Evolutionary conservation across 2,329 filamentous ascomycete genomes (phyloP).

Genomic region (Sporothrix schenckii): DNA sequence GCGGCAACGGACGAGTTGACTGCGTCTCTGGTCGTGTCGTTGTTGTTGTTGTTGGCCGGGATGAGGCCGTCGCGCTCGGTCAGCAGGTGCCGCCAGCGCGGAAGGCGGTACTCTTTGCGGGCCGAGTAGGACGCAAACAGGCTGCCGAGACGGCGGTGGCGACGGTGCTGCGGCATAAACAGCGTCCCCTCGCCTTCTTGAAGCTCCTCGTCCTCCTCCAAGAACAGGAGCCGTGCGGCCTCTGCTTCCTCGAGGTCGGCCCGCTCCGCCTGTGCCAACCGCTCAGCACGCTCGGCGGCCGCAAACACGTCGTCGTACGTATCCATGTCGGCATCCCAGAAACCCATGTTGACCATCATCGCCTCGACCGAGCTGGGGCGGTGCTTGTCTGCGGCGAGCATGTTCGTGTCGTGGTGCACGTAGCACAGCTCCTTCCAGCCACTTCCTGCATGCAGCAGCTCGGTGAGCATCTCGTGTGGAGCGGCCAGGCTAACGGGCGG

Average conservation of each 20-base stretch:
- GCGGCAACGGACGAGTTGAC: background rate
- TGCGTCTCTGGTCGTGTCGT: background rate
- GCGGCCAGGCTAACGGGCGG: constrained; percentile 22
- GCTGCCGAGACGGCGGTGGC: constrained; percentile 30
- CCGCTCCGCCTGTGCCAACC: background rate
- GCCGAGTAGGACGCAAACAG: constrained; percentile 30
- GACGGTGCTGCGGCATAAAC: constrained; percentile 7
- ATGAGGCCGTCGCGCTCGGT: constrained; percentile 31
- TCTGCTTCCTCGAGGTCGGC: constrained; percentile 21
- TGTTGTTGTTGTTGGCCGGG: background rate
- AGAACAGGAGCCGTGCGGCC: background rate
- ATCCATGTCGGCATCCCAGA: constrained; percentile 36
- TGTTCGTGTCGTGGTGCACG: constrained; percentile 35
- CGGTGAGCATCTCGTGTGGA: constrained; percentile 34
- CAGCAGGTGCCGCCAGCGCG: constrained; percentile 35
- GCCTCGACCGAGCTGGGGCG: constrained; percentile 36
- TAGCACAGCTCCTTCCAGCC: constrained; percentile 38
- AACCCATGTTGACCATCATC: constrained; percentile 38
- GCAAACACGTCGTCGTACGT: constrained; percentile 33
- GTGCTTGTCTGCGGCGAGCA: constrained; percentile 33
- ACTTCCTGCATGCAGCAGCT: constrained; percentile 34
- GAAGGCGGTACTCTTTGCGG: constrained; percentile 34
- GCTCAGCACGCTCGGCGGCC: constrained; percentile 25
- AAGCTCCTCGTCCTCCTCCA: constrained; percentile 21
- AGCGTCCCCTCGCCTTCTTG: constrained; percentile 3